phyloP scores from a whole-genome alignment of 306 rosid species.

The Acacia confusa region DNA sequence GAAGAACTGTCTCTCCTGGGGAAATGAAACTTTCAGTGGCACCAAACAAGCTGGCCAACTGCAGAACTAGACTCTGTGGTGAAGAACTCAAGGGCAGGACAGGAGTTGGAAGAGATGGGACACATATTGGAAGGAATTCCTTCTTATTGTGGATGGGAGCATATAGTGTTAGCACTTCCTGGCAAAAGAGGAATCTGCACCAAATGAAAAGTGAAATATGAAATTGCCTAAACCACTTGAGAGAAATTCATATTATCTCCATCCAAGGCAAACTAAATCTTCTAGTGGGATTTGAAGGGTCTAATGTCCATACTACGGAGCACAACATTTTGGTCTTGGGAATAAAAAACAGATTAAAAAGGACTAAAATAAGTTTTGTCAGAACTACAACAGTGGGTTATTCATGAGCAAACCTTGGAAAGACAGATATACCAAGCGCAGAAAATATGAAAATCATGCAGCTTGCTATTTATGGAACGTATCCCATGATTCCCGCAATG shows the following conservation, averaged over 20 bases:
- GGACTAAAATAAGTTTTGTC: not conserved
- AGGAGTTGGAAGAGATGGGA: conserved; percentile 66
- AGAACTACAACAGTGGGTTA: not conserved
- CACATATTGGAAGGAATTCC: conserved; percentile 66
- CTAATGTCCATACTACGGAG: not conserved
- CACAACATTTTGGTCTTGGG: not conserved
- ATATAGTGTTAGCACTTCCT: conserved; percentile 56
- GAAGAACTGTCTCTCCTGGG: conserved; percentile 47
- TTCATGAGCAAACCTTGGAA: not conserved
- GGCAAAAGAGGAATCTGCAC: conserved; percentile 83
- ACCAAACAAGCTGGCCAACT: conserved; percentile 65
- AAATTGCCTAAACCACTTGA: not conserved
- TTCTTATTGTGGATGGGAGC: conserved; percentile 58
- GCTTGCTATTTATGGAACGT: not conserved
- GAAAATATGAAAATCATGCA: not conserved
- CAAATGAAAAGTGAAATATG: not conserved
- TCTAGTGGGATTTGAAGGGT: not conserved
- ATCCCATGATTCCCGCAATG: not conserved
- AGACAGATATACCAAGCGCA: not conserved
- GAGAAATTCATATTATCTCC: not conserved
- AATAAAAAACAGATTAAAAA: not conserved
- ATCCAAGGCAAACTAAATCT: not conserved
- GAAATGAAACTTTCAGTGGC: conserved; percentile 55
- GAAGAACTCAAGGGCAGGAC: conserved; percentile 40
- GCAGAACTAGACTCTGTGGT: conserved; percentile 49